Evolutionary conservation across 2,329 filamentous ascomycete species (phyloP), one percentile per base, ranked within the genome.

Genomic region (Ustilaginoidea virens): DNA sequence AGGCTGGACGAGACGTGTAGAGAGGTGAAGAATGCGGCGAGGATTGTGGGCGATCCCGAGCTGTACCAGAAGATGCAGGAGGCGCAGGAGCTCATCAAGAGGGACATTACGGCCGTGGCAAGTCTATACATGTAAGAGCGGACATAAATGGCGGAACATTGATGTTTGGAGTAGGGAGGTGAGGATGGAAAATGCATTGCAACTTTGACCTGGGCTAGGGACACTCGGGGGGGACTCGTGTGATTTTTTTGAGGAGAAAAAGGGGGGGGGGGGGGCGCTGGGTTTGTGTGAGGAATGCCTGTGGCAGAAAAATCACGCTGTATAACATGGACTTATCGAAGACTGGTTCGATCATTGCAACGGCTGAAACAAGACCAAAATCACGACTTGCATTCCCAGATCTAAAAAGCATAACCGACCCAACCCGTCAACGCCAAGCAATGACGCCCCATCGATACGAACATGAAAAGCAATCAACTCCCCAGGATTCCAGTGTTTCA

Each of bases 1-100:
- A 63, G 90, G 16, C 61, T 98, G 33, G 90, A 98, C 46, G 90
- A 98, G 65, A 93, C 85, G 7, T 98, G 90, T 49, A 68, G 90
- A 27, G 90, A 98, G 55, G 90, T 96, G 32, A 94, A 93, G 66
- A 96, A 93, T 49, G 87, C 90, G 21, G 90, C 90, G 17, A 69
- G 90, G 40, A 82, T 98, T 39, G 86, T 98, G 41, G 90, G 90
- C 15, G 90, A 98, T 49, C 90, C 90, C 4, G 78, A 78, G 32
- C 58, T 98, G 40, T 94, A 92, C 52, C 73, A 77, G 40, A 98
- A 98, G 69, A 98, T 98, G 87, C 78, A 92, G 58, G 75, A 75
- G 37, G 92, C 87, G 41, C 87, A 96, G 66, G 90, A 98, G 63
- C 69, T 94, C 68, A 98, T 98, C 51, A 92, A 93, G 66, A 63